Percentiles rank a stretch among this genome's conserved stretches.
Evolutionary conservation across 257 asterid species (phyloP).

Genomic region (Fraxinus cuspidata): DNA sequence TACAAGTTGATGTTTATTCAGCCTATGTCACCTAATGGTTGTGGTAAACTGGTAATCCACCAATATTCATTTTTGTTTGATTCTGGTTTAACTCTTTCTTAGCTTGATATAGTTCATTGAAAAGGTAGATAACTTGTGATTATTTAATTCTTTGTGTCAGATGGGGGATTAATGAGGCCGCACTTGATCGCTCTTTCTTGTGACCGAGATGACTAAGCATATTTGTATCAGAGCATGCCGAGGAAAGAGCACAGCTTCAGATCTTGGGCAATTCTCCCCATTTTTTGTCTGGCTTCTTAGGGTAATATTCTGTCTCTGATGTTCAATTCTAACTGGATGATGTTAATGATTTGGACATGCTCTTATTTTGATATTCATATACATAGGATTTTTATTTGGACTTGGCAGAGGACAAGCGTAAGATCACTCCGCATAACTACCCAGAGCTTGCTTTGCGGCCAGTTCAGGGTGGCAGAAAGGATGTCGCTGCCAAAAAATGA

Average conservation of each 20-base stretch:
- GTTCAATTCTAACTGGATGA: neutral
- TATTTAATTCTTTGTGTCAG: constrained; percentile 41
- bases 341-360: constrained; percentile 1
- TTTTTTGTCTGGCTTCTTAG: constrained; percentile 96
- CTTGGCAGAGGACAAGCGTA: constrained; percentile 77
- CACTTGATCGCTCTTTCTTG: constrained; percentile 95
- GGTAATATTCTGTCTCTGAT: constrained; percentile 42
- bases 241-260: constrained; percentile 77
- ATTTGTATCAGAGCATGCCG: constrained; percentile 93
- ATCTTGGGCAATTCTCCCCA: constrained; percentile 97
- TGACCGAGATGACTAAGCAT: constrained; percentile 99
- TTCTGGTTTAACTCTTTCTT: too few species aligned
- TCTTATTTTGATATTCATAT: constrained; percentile 16
- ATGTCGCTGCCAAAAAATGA: constrained; percentile 83
- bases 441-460: constrained; percentile 88
- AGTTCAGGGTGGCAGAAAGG: constrained; percentile 73
- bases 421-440: constrained; percentile 96
- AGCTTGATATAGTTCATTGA: too few species aligned
- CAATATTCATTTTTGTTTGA: neutral
- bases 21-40: neutral
- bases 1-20: neutral
- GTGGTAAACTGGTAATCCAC: neutral
- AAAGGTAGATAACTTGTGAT: constrained; percentile 3
- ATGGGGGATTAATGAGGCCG: constrained; percentile 99
- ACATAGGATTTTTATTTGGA: constrained; percentile 91